Base-by-base conservation (phyloP, 1,284 basidiomycete species). In the Chiua sp. region DNA sequence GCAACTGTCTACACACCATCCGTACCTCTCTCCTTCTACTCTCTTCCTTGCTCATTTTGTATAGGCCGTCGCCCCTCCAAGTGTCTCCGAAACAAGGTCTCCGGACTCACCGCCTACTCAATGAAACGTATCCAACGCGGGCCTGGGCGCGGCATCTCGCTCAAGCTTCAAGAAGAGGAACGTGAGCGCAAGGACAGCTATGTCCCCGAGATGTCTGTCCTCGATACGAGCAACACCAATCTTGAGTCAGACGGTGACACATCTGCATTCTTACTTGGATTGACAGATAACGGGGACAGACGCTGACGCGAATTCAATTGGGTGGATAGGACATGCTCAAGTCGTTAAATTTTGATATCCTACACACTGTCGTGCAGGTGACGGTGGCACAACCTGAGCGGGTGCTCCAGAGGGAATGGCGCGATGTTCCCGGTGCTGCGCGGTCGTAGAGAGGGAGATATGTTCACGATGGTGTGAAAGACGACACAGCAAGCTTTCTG, bases 91-190 rank as follows among this genome's bases (percentile, higher is more conserved):
- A 99, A 99, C 94, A 99, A 99, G 88, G 94, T 99, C 74, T 92
- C 97, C 35, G 97, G 97, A 59, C 99, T 98, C 90, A 99, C 98
- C 68, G 99, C 97, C 73, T 97, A 99, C 80, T 86, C 99, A 78
- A 99, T 99, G 98, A 98, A 96, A 88, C 95, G 98, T 76, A 99
- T 99, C 76, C 95, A 98, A 81, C 91, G 91, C 69, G 97, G 97
- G n/a, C 98, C 98, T 72, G 98, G 99, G 67, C 95, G 96, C 73
- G 98, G 98, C 75, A 99, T 99, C 80, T 98, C 96, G 67, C 99
- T 99, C 95, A 98, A 98, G 84, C 92, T 99, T 70, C 98, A 99
- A 80, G 98, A 99, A 79, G 98, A 99, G 83, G 98, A 99, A 85
- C 90, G 98, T 69, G 98, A 99, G 84, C 87, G 97, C 77, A 99